Evolutionary conservation across 257 asterid genomes (phyloP).

Genomic region (Gardenia jasminoides): DNA sequence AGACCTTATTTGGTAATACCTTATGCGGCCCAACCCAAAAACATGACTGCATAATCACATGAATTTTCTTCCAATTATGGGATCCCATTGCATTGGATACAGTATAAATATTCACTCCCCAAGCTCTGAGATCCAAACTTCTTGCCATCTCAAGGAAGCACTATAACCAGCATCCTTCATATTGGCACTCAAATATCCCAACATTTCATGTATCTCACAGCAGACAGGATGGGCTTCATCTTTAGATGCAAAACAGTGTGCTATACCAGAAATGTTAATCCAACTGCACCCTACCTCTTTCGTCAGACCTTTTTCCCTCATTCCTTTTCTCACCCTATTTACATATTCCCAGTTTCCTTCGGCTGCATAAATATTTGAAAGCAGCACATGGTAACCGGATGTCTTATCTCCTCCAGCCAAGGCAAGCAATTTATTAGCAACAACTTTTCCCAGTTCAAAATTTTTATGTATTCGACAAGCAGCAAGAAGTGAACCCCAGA

Average conservation of each 20-base stretch:
- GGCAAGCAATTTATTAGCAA: constrained; percentile 61
- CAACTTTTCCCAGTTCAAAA: constrained; percentile 73
- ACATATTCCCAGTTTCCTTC: constrained; percentile 81
- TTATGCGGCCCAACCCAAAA: not conserved
- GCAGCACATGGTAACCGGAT: constrained; percentile 69
- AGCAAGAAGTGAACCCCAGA: constrained; percentile 85
- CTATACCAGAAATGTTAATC: constrained; percentile 59
- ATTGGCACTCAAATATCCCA: constrained; percentile 52
- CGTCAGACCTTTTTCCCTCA: constrained; percentile 54
- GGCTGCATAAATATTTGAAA: constrained; percentile 84
- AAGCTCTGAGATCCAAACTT: constrained; percentile 29
- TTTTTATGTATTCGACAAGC: constrained; percentile 70
- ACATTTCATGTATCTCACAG: constrained; percentile 40
- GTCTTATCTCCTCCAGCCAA: constrained; percentile 44
- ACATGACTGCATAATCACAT: not conserved
- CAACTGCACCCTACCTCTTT: constrained; percentile 94
- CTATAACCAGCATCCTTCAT: constrained; percentile 57
- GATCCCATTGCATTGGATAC: not conserved
- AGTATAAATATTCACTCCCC: constrained; percentile 16
- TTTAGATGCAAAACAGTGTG: constrained; percentile 53
- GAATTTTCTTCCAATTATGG: not conserved
- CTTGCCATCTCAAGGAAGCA: constrained; percentile 32
- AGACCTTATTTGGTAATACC: not conserved
- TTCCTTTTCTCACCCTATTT: constrained; percentile 55
- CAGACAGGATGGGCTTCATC: constrained; percentile 52